A percentile compares a stretch with the other conserved stretches of the same genome.
phyloP scores from a whole-genome alignment of 257 asterid species.

The Galeopsis tetrahit region DNA sequence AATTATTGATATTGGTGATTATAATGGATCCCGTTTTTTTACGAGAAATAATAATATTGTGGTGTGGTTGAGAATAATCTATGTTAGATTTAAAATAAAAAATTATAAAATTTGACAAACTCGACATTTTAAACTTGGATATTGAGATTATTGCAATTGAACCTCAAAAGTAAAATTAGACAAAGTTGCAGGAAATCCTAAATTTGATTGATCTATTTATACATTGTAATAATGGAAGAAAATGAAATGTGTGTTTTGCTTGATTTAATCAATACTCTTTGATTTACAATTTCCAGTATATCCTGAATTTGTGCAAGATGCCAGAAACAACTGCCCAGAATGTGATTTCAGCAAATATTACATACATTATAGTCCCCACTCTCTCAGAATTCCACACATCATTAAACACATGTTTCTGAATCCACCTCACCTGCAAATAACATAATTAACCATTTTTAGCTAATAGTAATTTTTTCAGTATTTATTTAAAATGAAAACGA shows the following conservation, averaged over 20 bases:
- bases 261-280: background rate
- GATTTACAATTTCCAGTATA: slow-evolving; percentile 74
- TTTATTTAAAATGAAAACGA: background rate
- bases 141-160: background rate
- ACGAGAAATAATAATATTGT: too few species aligned
- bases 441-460: background rate
- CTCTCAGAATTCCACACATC: slow-evolving; percentile 83
- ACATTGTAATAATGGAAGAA: background rate
- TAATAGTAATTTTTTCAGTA: background rate
- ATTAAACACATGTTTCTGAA: slow-evolving; percentile 64
- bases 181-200: background rate
- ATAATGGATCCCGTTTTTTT: too few species aligned
- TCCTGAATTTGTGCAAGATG: slow-evolving; percentile 62
- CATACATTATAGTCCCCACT: slow-evolving; percentile 72
- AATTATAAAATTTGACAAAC: too few species aligned
- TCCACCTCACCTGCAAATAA: slow-evolving; percentile 75
- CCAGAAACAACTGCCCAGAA: slow-evolving; percentile 86
- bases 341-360: slow-evolving; percentile 81
- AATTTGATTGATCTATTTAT: background rate
- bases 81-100: too few species aligned
- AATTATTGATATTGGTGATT: too few species aligned
- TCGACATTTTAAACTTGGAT: background rate
- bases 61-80: too few species aligned
- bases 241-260: background rate
- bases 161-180: background rate